Evolutionary conservation across 495 filamentous ascomycete species (phyloP), one percentile per base, ranked within the genome.

Genomic region (Pyrenula aspistea): DNA sequence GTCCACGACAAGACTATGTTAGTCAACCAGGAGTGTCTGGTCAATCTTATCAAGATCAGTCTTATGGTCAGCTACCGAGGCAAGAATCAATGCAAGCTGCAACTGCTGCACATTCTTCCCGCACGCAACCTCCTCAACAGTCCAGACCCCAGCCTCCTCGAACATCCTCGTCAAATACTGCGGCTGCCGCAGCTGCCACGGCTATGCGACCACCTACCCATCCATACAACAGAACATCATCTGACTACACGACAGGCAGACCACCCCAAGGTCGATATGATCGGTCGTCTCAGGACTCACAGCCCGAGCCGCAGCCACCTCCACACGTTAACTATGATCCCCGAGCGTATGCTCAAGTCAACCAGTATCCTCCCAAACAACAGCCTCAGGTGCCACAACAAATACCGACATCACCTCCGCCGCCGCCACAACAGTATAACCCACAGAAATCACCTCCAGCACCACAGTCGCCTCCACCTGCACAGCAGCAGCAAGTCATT

Each of bases 291-390:
- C 31, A 4, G 15, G 31, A 42, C 31, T 15, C 31, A 4, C 77
- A 64, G 60, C 63, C 64, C 15, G 60, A 67, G 63, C 68, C 73
- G 10, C 77, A 74, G 55, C 76, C 74, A 60, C 76, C 78, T n/a
- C 71, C 75, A 51, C 81, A 87, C 60, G 76, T 80, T 21, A 80
- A 77, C 59, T 89, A 92, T 65, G 83, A 91, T 66, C 87, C 87
- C 42, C 75, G 80, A 25, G 82, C 80, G 53, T 91, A 91, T 67
- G 84, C 80, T 56, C 74, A 81, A 54, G 81, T 88, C 48, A 73
- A 70, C 57, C 72, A 62, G 1, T 65, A 68, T 56, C 53, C 64
- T 48, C 50, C 50, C 22, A 20, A 24, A 20, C 50, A 8, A 20
- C 8, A 8, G 8, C 31, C 31, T 42, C 63, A 70, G 51, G 58